Conservation (phyloP, 257 asterid genomes). For the Solanum arcanum region DNA sequence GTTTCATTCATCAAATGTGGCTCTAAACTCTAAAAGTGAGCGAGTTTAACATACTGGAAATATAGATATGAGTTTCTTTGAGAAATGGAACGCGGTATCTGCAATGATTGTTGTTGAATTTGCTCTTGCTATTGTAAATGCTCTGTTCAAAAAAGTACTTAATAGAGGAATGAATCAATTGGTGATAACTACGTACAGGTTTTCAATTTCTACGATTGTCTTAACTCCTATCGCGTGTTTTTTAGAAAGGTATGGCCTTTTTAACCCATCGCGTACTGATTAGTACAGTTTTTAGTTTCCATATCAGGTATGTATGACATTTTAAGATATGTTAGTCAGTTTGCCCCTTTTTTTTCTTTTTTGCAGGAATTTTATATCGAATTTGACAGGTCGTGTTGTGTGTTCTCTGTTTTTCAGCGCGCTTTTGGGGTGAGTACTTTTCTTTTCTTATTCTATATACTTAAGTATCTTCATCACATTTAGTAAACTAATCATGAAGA, state of each 20-base stretch:
- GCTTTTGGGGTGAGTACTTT: conserved; percentile 49
- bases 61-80: not conserved
- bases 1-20: not conserved
- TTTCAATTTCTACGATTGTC: not conserved
- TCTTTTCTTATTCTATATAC: not conserved
- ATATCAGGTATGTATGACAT: not conserved
- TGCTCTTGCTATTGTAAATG: conserved; percentile 1
- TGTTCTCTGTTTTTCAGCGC: conserved; percentile 48
- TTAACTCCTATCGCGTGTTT: not conserved
- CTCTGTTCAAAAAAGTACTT: not conserved
- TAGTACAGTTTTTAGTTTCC: not conserved
- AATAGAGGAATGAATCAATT: not conserved
- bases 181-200: not conserved
- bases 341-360: conserved; percentile 12
- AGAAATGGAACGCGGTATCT: not conserved
- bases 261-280: not conserved
- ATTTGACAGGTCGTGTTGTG: conserved; percentile 31
- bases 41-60: not conserved
- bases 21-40: too few species aligned
- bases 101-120: not conserved
- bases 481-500: not conserved
- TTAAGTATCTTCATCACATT: not conserved
- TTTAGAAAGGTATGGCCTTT: not conserved
- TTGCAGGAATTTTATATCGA: conserved; percentile 2
- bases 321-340: not conserved